A percentile compares a stretch with the other conserved stretches of the same genome.
phyloP scores from a whole-genome alignment of 768 basidiomycete species.

The Floccularia luteovirens region DNA sequence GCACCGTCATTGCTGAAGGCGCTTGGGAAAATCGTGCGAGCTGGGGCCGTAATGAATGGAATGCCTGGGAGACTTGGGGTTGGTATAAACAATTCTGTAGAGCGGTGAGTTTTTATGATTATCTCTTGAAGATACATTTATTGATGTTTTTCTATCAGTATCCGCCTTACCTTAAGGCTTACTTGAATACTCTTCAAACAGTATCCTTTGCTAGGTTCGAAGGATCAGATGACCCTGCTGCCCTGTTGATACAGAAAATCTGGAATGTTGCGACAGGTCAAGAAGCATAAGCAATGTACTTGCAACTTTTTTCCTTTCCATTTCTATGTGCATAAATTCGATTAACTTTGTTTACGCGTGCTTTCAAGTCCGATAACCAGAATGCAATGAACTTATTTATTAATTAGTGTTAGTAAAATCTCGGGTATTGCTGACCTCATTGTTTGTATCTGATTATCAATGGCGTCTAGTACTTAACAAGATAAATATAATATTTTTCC shows the following conservation, averaged over 20 bases:
- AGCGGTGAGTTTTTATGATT: conserved; percentile 38
- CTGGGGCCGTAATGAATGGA: conserved; percentile 76
- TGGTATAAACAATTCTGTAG: conserved; percentile 91
- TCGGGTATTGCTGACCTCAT: background rate
- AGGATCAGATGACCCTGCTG: conserved; percentile 47
- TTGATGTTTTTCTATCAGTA: conserved; percentile 38
- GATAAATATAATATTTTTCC: background rate
- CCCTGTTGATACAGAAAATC: conserved; percentile 50
- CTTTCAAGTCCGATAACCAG: too few species aligned
- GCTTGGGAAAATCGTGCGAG: conserved; percentile 64
- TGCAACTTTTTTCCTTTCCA: conserved; percentile 1
- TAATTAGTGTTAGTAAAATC: background rate
- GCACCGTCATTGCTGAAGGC: conserved; percentile 51
- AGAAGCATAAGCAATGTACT: conserved; percentile 16
- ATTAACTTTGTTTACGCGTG: too few species aligned
- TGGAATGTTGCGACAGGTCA: conserved; percentile 71
- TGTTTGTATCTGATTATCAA: background rate
- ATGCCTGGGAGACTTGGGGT: conserved; percentile 81
- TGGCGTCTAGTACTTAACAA: background rate
- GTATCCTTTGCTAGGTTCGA: conserved; percentile 65
- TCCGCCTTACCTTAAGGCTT: conserved; percentile 71
- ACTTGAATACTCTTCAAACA: conserved; percentile 60
- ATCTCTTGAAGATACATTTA: background rate
- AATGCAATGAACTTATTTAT: background rate
- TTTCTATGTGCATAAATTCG: background rate